phyloP scores from a whole-genome alignment of 768 basidiomycete genomes.

The Pluteus cervinus region DNA sequence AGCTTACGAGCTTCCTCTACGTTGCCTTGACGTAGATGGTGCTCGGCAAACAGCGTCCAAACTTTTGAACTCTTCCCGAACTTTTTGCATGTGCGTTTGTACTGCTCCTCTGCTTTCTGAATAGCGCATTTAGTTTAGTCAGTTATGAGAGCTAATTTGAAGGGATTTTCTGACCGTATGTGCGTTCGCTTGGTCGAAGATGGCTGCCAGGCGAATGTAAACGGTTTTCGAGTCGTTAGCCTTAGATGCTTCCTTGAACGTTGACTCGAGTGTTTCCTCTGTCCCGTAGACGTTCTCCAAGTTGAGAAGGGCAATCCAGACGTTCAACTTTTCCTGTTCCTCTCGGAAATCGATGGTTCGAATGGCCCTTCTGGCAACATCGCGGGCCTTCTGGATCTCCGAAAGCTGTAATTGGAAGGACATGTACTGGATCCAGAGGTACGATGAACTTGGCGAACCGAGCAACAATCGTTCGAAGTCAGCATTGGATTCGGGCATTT shows the following conservation, averaged over 20 bases:
- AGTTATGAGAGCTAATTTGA: neutral
- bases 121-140: slow-evolving; percentile 5
- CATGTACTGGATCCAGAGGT: slow-evolving; percentile 99
- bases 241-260: slow-evolving; percentile 86
- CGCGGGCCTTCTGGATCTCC: slow-evolving; percentile 91
- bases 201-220: slow-evolving; percentile 76
- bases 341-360: slow-evolving; percentile 91
- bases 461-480: slow-evolving; percentile 94
- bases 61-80: slow-evolving; percentile 91
- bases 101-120: slow-evolving; percentile 92
- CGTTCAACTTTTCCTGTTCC: slow-evolving; percentile 91
- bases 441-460: slow-evolving; percentile 94
- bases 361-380: slow-evolving; percentile 79
- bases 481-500: slow-evolving; percentile 81
- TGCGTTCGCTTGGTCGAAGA: slow-evolving; percentile 82
- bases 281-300: slow-evolving; percentile 92
- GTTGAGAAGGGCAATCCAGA: slow-evolving; percentile 96
- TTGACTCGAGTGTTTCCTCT: slow-evolving; percentile 67
- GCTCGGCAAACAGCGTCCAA: slow-evolving; percentile 87
- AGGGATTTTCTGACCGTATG: slow-evolving; percentile 46
- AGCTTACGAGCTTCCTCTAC: slow-evolving; percentile 80
- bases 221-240: slow-evolving; percentile 92
- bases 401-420: slow-evolving; percentile 97
- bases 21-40: slow-evolving; percentile 67
- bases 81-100: slow-evolving; percentile 85